Evolutionary conservation across 2,329 filamentous ascomycete genomes (phyloP), one percentile per base, ranked within the genome.

Genomic region (Paracoccidioides lutzii): DNA sequence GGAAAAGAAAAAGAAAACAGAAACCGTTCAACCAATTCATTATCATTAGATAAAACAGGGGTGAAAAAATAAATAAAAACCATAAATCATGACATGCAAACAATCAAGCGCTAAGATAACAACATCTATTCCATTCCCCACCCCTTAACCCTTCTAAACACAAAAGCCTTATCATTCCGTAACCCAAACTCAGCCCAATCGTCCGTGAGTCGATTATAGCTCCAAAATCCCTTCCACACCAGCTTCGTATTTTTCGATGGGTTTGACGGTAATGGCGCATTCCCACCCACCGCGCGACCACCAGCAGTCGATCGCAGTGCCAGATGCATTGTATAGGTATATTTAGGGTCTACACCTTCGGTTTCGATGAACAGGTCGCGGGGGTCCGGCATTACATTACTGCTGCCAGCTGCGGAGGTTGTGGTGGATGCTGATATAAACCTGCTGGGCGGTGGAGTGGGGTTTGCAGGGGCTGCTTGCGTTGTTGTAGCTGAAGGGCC

Each of bases 201-300:
- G 67, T 95, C 90, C 6, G 89, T 95, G 65, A 95, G 70, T 62
- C 81, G 80, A 67, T 97, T 95, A 67, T 94, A 91, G 73, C 85
- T 91, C 81, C 88, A 95, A 67, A 90, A 96, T 0, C 87, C 85
- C 64, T 86, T 85, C 91, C 93, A 98, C 0, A 76, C 74, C 52
- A 98, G 72, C 71, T 94, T 95, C 59, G 91, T 96, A 65, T 94
- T 95, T 66, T 83, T 82, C 0, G 83, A 75, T 1, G 76, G 74
- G 51, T 71, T 73, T 6, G 64, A 59, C 40, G 61, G 59, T 9
- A 61, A 41, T n/a, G 52, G 7, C 14, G 57, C 53, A 12, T 56
- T 60, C 9, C 61, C 45, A 0, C 78, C 79, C 60, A 78, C 80
- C n/a, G 28, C 22, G 28, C 50, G 50, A 5, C 37, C 22, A 9